phyloP scores from a whole-genome alignment of 495 filamentous ascomycete genomes.

The Neurospora sp. region DNA sequence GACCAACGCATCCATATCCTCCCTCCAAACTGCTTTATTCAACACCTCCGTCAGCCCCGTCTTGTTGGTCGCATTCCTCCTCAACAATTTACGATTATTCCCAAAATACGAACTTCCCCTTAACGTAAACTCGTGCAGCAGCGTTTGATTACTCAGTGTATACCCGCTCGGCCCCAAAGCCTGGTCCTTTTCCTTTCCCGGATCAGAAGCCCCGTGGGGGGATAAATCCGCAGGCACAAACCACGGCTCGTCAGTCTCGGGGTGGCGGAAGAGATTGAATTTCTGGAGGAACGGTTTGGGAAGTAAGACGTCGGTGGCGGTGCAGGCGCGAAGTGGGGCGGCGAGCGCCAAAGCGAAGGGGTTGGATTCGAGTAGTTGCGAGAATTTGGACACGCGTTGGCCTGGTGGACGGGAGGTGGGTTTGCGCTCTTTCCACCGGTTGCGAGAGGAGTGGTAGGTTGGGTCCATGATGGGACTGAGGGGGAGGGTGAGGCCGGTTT shows the following conservation, averaged over 20 bases:
- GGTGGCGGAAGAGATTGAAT: conserved; percentile 48
- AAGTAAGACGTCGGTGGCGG: conserved; percentile 42
- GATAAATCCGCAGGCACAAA: conserved; percentile 38
- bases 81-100: conserved; percentile 1
- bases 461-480: background rate
- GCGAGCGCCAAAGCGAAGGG: conserved; percentile 48
- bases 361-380: background rate
- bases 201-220: background rate
- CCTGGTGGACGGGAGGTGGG: background rate
- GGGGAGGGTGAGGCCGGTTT: background rate
- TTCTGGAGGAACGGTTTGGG: conserved; percentile 56
- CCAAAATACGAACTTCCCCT: background rate
- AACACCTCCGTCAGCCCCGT: background rate
- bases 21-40: conserved; percentile 42
- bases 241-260: conserved; percentile 46
- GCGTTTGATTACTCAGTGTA: conserved; percentile 4
- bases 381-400: background rate
- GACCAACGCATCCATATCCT: conserved; percentile 58
- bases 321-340: conserved; percentile 52
- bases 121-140: conserved; percentile 4
- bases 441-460: background rate
- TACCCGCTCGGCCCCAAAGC: conserved; percentile 5
- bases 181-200: background rate
- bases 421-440: background rate
- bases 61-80: conserved; percentile 1